Conservation (phyloP, 2,329 filamentous ascomycete species). For the Fusarium domesticum region DNA sequence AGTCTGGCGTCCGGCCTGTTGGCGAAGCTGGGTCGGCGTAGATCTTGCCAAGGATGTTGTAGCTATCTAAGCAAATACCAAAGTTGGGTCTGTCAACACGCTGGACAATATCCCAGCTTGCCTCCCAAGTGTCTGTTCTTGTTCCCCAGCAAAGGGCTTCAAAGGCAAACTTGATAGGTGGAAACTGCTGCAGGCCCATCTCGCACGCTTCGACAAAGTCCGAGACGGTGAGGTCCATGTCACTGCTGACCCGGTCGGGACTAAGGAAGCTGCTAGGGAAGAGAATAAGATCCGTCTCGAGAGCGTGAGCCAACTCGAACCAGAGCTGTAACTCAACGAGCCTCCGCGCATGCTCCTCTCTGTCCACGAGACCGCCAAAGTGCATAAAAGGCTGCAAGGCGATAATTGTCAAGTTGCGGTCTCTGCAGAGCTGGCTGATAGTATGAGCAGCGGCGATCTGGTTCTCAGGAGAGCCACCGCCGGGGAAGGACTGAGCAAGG, state of each 20-base stretch:
- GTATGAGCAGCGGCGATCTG: constrained; percentile 57
- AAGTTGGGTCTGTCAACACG: constrained; percentile 68
- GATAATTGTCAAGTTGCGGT: constrained; percentile 53
- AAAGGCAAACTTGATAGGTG: constrained; percentile 66
- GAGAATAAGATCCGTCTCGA: constrained; percentile 69
- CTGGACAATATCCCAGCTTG: constrained; percentile 65
- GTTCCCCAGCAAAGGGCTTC: constrained; percentile 74
- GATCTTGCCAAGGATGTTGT: constrained; percentile 70
- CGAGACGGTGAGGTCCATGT: constrained; percentile 53
- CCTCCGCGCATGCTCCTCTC: constrained; percentile 52
- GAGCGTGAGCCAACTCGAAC: constrained; percentile 62
- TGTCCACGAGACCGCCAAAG: constrained; percentile 70
- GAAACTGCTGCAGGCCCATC: constrained; percentile 55
- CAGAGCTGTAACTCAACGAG: constrained; percentile 65
- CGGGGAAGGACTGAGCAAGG: constrained; percentile 48
- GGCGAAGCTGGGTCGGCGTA: constrained; percentile 64
- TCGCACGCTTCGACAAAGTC: constrained; percentile 67
- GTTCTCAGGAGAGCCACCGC: constrained; percentile 38
- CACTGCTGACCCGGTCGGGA: constrained; percentile 40
- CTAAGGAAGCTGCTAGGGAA: constrained; percentile 71
- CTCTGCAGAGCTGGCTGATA: constrained; percentile 56
- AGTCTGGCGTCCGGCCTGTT: constrained; percentile 51
- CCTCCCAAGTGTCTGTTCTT: constrained; percentile 67
- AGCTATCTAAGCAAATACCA: constrained; percentile 73
- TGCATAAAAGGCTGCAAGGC: constrained; percentile 75